These are phyloP conservation scores for Paraphoma chrysanthemicola DNA, from an alignment of 2,329 filamentous ascomycete species.

Conservation along the genomic window DNA sequence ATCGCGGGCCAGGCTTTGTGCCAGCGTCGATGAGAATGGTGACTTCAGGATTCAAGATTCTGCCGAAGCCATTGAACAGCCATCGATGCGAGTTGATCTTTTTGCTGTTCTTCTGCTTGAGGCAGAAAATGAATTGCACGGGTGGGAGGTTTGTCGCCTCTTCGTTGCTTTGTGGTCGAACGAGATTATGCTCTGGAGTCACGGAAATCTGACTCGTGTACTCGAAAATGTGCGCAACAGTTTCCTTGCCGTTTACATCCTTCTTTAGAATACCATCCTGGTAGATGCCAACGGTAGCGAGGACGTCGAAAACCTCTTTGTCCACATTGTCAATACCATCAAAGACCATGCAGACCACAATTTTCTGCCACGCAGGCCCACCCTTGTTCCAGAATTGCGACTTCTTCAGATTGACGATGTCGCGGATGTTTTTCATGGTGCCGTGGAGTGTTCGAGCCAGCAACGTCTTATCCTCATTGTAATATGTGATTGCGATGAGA, in stretches of 20 bases:
- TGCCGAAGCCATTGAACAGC: constrained; percentile 97
- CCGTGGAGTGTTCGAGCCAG: constrained; percentile 91
- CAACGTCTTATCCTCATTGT: constrained; percentile 97
- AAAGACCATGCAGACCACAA: constrained; percentile 95
- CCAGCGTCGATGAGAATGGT: constrained; percentile 96
- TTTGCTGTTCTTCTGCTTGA: constrained; percentile 99
- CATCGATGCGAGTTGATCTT: constrained; percentile 99
- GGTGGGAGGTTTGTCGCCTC: constrained; percentile 85
- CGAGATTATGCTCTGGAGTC: constrained; percentile 95
- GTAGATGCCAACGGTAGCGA: constrained; percentile 94
- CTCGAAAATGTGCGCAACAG: constrained; percentile 96
- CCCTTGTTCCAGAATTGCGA: constrained; percentile 99
- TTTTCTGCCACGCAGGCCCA: constrained; percentile 98
- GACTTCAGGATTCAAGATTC: constrained; percentile 95
- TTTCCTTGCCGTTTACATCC: constrained; percentile 96
- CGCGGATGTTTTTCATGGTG: constrained; percentile 98
- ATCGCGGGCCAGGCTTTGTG: constrained; percentile 93
- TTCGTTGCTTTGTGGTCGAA: constrained; percentile 82
- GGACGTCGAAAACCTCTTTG: constrained; percentile 90
- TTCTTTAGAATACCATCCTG: constrained; percentile 99
- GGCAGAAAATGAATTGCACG: constrained; percentile 98
- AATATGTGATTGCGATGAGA: constrained; percentile 97
- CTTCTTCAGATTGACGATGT: constrained; percentile 98
- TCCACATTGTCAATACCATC: constrained; percentile 98
- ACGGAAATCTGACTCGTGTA: constrained; percentile 98